Conservation (phyloP, 2,329 filamentous ascomycete genomes). For the Clonostachys rosea region DNA sequence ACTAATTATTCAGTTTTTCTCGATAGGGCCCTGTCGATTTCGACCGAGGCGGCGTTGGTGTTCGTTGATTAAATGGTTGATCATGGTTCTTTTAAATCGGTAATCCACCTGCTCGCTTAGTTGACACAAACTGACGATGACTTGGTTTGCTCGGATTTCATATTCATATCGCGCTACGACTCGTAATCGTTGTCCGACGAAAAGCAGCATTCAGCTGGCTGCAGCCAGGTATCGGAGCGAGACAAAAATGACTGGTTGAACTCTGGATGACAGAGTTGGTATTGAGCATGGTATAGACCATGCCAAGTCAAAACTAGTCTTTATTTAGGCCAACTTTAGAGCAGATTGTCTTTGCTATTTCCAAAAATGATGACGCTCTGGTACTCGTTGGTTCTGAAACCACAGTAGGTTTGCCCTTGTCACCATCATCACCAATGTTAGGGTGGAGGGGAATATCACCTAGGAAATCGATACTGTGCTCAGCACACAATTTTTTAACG, state of each 20-base stretch:
- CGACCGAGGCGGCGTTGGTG: not conserved
- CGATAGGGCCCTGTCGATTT: conserved; percentile 1
- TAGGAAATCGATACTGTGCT: conserved; percentile 73
- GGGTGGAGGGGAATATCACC: conserved; percentile 87
- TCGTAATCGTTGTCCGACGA: no score
- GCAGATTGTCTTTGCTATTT: conserved; percentile 57
- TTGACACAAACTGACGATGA: conserved; percentile 1
- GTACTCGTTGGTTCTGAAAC: conserved; percentile 77
- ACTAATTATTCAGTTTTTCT: conserved; percentile 38
- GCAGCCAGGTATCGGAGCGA: no score
- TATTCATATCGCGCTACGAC: no score
- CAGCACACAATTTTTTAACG: conserved; percentile 63
- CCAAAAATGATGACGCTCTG: conserved; percentile 66
- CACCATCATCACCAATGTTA: conserved; percentile 81
- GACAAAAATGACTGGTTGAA: no score
- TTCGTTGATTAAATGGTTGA: conserved; percentile 3
- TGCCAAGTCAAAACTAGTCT: conserved; percentile 3
- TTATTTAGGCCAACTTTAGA: conserved; percentile 31
- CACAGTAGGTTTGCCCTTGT: conserved; percentile 83
- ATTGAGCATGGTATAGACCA: no score
- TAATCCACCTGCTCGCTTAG: conserved; percentile 23
- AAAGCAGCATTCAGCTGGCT: no score
- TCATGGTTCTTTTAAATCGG: conserved; percentile 14
- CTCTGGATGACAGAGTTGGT: no score
- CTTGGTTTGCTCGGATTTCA: not conserved